Base-by-base conservation (phyloP, 2,329 filamentous ascomycete species). In the Botrytis medusae region DNA sequence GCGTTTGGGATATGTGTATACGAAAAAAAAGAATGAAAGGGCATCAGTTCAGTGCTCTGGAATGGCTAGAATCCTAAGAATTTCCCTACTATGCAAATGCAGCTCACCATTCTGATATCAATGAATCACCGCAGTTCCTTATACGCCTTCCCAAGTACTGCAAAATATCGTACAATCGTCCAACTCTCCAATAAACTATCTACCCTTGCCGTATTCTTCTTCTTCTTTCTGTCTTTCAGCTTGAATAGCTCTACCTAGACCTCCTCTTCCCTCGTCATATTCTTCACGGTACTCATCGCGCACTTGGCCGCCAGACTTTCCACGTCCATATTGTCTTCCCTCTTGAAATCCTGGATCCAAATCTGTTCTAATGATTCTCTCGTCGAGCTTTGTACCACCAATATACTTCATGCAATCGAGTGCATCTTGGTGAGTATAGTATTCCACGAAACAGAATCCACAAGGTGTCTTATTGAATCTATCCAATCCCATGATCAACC, bases 401-500 rank as follows among this genome's bases (percentile, higher is more conserved):
- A 99, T 92, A 82, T 98, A 99, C 84, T 98, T 99, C 91, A 99
- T 91, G 84, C 95, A 98, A 82, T 99, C 96, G 68, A 99, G 88
- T 14, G 96, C 96, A 83, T 99, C 96, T 81, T 97, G 92, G 83
- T 98, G 96, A 44, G 92, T 98, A 86, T 98, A 98, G 85, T 99
- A 99, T 84, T 99, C 96, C 80, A 99, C 96, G 81, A 99, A 99
- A 87, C 96, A 99, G 87, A 99, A 99, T 59, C 96, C 96, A 83
- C 96, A 99, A 1, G 96, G 96, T 0, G 96, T 99, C 86, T 99
- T 99, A 83, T 92, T 93, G 86, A 96, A 97, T 73, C 96, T 92
- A 82, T 99, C 96, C 70, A 99, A 90, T 68, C 96, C 96, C 96
- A 99, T 99, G 77, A 99, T 90, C 65, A 99, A 89, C 42, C 96